Percentiles rank a stretch among this genome's conserved stretches.
phyloP scores from a whole-genome alignment of 371 early-diverging fungal genomes.

The Mucor circinelloides region DNA sequence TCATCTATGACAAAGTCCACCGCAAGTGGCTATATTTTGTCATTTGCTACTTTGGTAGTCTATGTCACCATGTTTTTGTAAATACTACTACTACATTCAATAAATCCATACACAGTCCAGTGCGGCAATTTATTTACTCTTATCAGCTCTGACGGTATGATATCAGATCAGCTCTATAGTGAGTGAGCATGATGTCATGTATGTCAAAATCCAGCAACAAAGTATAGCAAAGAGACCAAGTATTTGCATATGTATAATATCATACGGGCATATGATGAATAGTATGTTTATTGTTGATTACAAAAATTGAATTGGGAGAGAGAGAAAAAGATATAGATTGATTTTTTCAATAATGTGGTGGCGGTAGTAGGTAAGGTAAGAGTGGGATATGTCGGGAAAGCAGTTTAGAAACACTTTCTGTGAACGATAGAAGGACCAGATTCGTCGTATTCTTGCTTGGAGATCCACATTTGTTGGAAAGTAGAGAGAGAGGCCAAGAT shows the following conservation, averaged over 20 bases:
- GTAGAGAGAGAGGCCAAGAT: conserved; percentile 99
- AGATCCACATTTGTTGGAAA: conserved; percentile 99
- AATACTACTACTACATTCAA: not conserved
- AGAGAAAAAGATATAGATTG: not conserved
- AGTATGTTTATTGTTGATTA: not conserved
- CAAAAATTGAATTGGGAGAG: not conserved
- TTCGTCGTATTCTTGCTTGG: conserved; percentile 98
- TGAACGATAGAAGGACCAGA: conserved; percentile 97
- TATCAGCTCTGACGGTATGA: too few species aligned
- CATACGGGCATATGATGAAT: not conserved
- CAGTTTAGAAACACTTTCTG: conserved; percentile 95
- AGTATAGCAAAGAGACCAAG: too few species aligned
- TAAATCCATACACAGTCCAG: too few species aligned
- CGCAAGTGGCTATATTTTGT: not conserved
- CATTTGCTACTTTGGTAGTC: not conserved
- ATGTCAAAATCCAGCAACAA: too few species aligned
- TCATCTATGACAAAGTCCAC: not conserved
- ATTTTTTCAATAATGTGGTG: not conserved
- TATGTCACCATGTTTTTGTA: not conserved
- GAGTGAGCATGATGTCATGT: too few species aligned
- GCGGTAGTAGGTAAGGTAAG: not conserved
- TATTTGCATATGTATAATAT: not conserved
- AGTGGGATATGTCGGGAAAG: not conserved
- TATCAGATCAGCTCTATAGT: too few species aligned
- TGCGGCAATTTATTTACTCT: too few species aligned